These are phyloP conservation scores for Oehlia diaphana DNA, from an alignment of 192 early-diverging fungal genomes.

Conservation along the genomic window DNA sequence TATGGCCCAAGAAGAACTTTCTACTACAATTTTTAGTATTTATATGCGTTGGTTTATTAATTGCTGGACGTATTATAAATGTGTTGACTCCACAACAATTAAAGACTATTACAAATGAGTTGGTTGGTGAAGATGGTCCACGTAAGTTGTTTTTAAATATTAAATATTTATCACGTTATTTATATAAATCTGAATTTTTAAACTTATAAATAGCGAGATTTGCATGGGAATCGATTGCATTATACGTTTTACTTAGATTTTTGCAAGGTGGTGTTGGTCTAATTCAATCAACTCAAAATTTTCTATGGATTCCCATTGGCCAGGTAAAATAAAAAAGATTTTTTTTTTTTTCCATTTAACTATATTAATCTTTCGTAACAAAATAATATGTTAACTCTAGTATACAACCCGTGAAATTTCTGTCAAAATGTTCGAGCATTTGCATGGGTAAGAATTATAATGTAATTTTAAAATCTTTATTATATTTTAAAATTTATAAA, in stretches of 20 bases:
- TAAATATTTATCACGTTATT: no score
- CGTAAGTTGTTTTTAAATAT: no score
- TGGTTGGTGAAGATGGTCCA: constrained; percentile 39
- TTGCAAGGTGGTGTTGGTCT: constrained; percentile 78
- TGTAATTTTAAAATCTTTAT: background rate
- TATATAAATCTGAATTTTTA: no score
- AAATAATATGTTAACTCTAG: background rate
- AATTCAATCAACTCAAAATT: constrained; percentile 78
- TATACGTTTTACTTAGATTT: constrained; percentile 66
- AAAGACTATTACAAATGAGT: constrained; percentile 74
- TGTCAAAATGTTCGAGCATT: constrained; percentile 84
- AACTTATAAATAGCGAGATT: constrained; percentile 36
- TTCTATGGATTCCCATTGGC: constrained; percentile 90
- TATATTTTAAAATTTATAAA: background rate
- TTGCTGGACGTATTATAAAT: constrained; percentile 71
- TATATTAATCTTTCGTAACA: background rate
- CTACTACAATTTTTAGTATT: constrained; percentile 69
- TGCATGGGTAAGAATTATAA: constrained; percentile 2
- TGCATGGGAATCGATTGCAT: constrained; percentile 55
- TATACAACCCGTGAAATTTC: constrained; percentile 91
- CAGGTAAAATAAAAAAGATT: constrained; percentile 44
- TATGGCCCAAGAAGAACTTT: constrained; percentile 73
- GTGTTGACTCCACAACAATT: constrained; percentile 83
- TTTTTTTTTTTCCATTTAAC: no score
- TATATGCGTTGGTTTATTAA: constrained; percentile 66